phyloP scores from a whole-genome alignment of 169 alveolate species.

The Cytauxzoon felis region DNA sequence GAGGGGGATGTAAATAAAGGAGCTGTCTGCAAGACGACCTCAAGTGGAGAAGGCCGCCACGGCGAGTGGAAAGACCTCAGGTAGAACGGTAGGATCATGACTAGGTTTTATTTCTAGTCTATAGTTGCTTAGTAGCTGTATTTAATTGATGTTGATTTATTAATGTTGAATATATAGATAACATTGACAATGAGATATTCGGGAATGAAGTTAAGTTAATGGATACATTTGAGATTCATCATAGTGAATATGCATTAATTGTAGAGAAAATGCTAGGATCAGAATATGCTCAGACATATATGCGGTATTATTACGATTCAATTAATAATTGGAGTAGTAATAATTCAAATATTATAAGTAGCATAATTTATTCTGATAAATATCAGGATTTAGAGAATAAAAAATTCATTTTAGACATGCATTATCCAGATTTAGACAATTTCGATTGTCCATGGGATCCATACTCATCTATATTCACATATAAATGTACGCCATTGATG shows the following conservation, averaged over 20 bases:
- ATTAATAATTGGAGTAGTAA: constrained; percentile 13
- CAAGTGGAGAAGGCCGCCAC: too few species aligned
- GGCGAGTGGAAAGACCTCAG: too few species aligned
- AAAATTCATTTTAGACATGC: constrained; percentile 21
- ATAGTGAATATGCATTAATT: constrained; percentile 16
- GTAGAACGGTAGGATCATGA: too few species aligned
- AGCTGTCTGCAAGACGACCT: too few species aligned
- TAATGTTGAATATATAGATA: too few species aligned
- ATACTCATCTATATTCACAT: constrained; percentile 31
- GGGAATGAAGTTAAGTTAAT: not conserved
- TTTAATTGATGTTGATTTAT: too few species aligned
- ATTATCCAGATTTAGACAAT: constrained; percentile 1
- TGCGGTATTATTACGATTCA: too few species aligned
- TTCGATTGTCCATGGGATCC: constrained; percentile 13
- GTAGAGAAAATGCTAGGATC: constrained; percentile 7
- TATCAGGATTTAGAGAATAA: constrained; percentile 6
- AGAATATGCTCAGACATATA: not conserved
- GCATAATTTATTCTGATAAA: constrained; percentile 12
- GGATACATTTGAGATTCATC: constrained; percentile 28
- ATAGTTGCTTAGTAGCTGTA: too few species aligned
- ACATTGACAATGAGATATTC: too few species aligned
- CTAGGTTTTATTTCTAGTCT: too few species aligned
- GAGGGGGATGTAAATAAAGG: too few species aligned
- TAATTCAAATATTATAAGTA: constrained; percentile 3
- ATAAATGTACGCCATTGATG: constrained; percentile 8